These are phyloP conservation scores for Wickerhamomyces rabaulensis DNA, from an alignment of 805 yeast genomes.

Conservation along the genomic window DNA sequence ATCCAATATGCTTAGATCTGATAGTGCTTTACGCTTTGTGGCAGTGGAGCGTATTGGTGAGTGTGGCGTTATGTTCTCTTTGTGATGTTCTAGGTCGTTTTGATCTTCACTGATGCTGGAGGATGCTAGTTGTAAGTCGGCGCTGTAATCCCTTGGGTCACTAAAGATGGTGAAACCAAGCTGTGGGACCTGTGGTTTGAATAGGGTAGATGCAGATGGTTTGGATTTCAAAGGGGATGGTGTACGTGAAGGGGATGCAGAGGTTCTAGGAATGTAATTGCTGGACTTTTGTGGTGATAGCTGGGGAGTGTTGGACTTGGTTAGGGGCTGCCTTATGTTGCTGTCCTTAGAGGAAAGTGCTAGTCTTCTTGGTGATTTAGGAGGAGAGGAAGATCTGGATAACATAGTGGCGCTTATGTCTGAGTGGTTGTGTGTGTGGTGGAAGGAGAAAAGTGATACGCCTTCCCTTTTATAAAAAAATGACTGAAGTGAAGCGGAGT, in stretches of 20 bases:
- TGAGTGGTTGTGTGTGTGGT: neutral
- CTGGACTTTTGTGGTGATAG: constrained; percentile 10
- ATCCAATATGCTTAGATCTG: constrained; percentile 15
- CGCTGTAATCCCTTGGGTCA: constrained; percentile 20
- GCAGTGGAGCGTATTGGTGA: neutral
- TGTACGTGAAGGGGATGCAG: constrained; percentile 6
- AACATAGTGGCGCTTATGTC: neutral
- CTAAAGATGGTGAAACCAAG: constrained; percentile 21
- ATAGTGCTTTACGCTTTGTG: constrained; percentile 5
- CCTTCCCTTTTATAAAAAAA: neutral
- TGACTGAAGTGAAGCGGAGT: neutral
- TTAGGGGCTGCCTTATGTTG: constrained; percentile 15
- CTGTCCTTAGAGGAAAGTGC: constrained; percentile 22
- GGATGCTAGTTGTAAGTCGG: constrained; percentile 11
- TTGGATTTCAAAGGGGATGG: constrained; percentile 5
- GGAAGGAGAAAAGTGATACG: neutral
- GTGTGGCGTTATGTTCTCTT: constrained; percentile 13
- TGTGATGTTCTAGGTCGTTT: constrained; percentile 12
- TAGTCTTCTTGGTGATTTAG: constrained; percentile 18
- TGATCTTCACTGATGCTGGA: constrained; percentile 11
- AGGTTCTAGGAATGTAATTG: constrained; percentile 13
- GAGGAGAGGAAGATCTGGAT: constrained; percentile 18
- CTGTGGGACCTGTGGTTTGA: constrained; percentile 7
- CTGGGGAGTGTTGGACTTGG: constrained; percentile 12
- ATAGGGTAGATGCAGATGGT: neutral